phyloP scores from a whole-genome alignment of 495 filamentous ascomycete species.

The Parmelia sp. region DNA sequence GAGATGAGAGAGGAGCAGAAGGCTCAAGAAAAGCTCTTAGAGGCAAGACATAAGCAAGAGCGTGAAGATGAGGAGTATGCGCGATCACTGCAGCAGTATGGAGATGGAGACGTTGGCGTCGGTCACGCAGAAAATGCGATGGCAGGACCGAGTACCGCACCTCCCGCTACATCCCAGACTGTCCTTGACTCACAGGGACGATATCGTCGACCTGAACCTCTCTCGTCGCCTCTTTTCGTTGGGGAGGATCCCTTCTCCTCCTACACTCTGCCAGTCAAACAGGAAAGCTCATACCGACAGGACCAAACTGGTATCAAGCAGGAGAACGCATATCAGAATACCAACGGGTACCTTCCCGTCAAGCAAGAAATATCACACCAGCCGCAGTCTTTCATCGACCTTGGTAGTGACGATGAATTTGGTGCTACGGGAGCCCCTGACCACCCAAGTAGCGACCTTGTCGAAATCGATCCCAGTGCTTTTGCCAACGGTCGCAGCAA shows the following conservation, averaged over 20 bases:
- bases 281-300: constrained; percentile 2
- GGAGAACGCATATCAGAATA: constrained; percentile 3
- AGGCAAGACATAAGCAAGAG: constrained; percentile 36
- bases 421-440: neutral
- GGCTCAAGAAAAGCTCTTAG: constrained; percentile 33
- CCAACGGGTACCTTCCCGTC: constrained; percentile 7
- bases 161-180: constrained; percentile 21
- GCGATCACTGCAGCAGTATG: constrained; percentile 32
- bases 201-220: constrained; percentile 19
- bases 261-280: constrained; percentile 6
- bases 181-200: constrained; percentile 25
- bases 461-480: constrained; percentile 14
- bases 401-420: constrained; percentile 19
- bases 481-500: constrained; percentile 6
- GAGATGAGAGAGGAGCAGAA: constrained; percentile 37
- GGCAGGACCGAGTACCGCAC: constrained; percentile 2
- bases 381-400: constrained; percentile 16
- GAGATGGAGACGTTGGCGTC: constrained; percentile 14
- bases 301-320: neutral
- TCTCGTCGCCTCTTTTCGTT: constrained; percentile 6
- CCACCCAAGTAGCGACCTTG: constrained; percentile 13
- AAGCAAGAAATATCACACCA: constrained; percentile 12
- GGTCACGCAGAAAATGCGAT: neutral
- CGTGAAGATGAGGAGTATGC: constrained; percentile 46
- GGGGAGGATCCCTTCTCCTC: constrained; percentile 6